Percentiles rank a stretch among this genome's conserved stretches.
Conservation (phyloP, 1,139 yeast species). For the Kurtzmaniella quercitrusa region DNA sequence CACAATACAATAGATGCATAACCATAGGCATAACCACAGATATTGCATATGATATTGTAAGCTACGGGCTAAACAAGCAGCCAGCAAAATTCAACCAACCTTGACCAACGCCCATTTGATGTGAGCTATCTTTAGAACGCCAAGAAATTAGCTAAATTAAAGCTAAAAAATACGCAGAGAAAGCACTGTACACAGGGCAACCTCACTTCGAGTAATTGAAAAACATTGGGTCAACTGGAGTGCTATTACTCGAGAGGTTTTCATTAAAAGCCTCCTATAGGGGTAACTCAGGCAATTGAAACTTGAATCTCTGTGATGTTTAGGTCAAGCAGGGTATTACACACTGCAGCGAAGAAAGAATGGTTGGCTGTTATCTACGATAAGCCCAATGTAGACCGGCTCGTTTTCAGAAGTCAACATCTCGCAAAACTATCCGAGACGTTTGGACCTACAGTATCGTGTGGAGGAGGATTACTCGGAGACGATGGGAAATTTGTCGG, state of each 20-base stretch:
- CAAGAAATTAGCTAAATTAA: background rate
- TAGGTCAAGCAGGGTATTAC: background rate
- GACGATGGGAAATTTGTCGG: slow-evolving; percentile 51
- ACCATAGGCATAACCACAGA: background rate
- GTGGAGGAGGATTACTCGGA: slow-evolving; percentile 52
- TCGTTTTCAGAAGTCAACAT: slow-evolving; percentile 48
- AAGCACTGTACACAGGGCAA: background rate
- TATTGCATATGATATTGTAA: background rate
- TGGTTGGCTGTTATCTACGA: slow-evolving; percentile 60
- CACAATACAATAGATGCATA: background rate
- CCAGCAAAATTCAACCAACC: too few species aligned
- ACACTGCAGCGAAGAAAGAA: slow-evolving; percentile 19
- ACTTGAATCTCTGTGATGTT: background rate
- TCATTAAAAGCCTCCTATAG: background rate
- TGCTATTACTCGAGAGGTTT: too few species aligned
- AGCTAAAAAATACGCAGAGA: background rate
- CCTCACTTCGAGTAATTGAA: background rate
- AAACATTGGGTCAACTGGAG: background rate
- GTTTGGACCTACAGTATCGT: slow-evolving; percentile 45
- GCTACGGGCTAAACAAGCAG: too few species aligned
- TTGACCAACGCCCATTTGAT: too few species aligned
- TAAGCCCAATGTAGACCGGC: slow-evolving; percentile 50
- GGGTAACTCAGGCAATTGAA: too few species aligned
- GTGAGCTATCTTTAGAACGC: background rate
- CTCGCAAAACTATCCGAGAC: slow-evolving; percentile 41